Percentiles rank a stretch among this genome's conserved stretches.
Conservation (phyloP, 2,329 filamentous ascomycete species). For the Mycosphaerella sp. region DNA sequence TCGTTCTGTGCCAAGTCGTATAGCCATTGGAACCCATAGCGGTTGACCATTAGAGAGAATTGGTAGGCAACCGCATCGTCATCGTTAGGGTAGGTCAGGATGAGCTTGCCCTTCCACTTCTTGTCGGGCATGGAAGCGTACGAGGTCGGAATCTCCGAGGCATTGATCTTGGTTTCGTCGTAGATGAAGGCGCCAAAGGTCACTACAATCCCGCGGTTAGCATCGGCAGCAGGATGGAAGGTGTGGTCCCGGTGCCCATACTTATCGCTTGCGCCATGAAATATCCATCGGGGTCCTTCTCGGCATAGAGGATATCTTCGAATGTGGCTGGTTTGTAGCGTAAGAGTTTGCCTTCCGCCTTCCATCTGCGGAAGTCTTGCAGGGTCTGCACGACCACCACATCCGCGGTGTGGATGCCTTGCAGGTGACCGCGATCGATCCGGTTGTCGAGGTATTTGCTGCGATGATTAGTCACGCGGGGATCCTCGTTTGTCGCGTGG, state of each 20-base stretch:
- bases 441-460: slow-evolving; percentile 50
- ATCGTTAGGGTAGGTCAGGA: slow-evolving; percentile 52
- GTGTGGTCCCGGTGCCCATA: slow-evolving; percentile 17
- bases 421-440: slow-evolving; percentile 35
- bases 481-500: too few relatives aligned
- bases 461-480: too few relatives aligned
- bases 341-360: slow-evolving; percentile 42
- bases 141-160: slow-evolving; percentile 31
- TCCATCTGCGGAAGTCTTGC: slow-evolving; percentile 50
- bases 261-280: slow-evolving; percentile 41
- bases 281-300: slow-evolving; percentile 41
- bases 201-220: neutral
- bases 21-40: slow-evolving; percentile 43
- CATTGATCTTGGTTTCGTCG: slow-evolving; percentile 34
- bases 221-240: slow-evolving; percentile 25
- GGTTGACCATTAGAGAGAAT: slow-evolving; percentile 41
- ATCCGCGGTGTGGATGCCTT: slow-evolving; percentile 42
- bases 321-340: slow-evolving; percentile 47
- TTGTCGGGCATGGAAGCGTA: slow-evolving; percentile 45
- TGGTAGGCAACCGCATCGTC: slow-evolving; percentile 51
- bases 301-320: slow-evolving; percentile 38
- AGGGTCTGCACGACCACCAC: slow-evolving; percentile 46
- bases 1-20: slow-evolving; percentile 43
- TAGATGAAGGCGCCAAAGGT: slow-evolving; percentile 26
- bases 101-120: slow-evolving; percentile 49